Conservation (phyloP, 2,329 filamentous ascomycete genomes). For the Ceratocystis destructans region DNA sequence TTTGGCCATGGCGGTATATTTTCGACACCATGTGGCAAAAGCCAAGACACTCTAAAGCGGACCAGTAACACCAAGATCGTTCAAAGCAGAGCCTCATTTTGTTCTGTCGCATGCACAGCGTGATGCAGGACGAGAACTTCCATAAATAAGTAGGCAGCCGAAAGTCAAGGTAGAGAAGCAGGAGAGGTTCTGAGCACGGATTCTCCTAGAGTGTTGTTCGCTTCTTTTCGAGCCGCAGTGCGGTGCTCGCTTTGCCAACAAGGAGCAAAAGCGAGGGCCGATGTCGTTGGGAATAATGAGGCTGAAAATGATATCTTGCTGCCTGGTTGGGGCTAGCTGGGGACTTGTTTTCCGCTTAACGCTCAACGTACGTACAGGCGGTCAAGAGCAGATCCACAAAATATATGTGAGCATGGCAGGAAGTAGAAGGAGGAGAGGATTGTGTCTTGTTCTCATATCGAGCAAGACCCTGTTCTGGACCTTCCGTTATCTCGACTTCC, state of each 20-base stretch:
- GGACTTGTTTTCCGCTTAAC: background rate
- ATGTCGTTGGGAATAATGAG: slow-evolving; percentile 1
- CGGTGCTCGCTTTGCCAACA: too few species aligned
- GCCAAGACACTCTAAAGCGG: background rate
- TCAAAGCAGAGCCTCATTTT: slow-evolving; percentile 2
- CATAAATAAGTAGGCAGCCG: background rate
- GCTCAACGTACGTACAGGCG: background rate
- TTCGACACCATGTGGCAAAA: background rate
- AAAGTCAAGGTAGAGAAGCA: background rate
- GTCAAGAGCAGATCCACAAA: background rate
- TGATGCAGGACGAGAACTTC: background rate
- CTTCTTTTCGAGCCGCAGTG: background rate
- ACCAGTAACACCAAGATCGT: background rate
- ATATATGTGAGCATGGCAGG: background rate
- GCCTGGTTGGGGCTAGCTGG: background rate
- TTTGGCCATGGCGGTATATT: background rate
- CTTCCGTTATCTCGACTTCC: background rate
- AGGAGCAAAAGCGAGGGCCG: background rate
- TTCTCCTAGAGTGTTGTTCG: too few species aligned
- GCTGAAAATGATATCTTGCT: background rate
- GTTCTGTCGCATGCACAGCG: background rate
- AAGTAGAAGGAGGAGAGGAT: background rate
- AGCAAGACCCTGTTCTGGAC: background rate
- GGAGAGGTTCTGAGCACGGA: background rate
- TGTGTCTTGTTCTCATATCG: background rate